These are phyloP conservation scores for Trichosanthes truncata DNA, from an alignment of 306 rosid species.

Conservation along the genomic window DNA sequence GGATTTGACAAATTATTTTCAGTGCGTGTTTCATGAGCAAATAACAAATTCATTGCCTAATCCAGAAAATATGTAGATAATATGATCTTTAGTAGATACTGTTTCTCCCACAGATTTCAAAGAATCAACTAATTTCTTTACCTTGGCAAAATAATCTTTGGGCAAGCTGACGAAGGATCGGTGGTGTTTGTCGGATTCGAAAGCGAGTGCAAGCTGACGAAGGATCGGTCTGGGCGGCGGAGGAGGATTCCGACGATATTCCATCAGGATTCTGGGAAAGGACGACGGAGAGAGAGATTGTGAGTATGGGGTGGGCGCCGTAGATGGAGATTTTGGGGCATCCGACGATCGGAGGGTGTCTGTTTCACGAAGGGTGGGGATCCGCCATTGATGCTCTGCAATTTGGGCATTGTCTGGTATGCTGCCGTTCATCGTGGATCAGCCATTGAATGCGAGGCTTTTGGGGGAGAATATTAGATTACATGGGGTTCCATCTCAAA, in stretches of 20 bases:
- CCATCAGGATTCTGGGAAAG: slow-evolving; percentile 22
- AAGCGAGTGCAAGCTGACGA: slow-evolving; percentile 29
- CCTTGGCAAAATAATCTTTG: too few species aligned
- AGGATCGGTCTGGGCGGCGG: slow-evolving; percentile 18
- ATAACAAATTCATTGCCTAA: too few species aligned
- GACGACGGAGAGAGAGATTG: slow-evolving; percentile 16
- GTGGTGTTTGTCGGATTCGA: slow-evolving; percentile 38
- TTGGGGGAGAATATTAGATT: too few species aligned
- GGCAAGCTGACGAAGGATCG: too few species aligned
- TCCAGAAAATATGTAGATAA: too few species aligned
- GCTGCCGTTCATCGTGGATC: slow-evolving; percentile 29
- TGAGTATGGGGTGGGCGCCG: slow-evolving; percentile 25
- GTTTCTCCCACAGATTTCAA: too few species aligned
- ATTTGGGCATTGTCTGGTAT: slow-evolving; percentile 33
- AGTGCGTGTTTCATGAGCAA: too few species aligned
- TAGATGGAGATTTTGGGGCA: slow-evolving; percentile 30
- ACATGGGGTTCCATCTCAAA: too few species aligned
- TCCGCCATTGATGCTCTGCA: slow-evolving; percentile 29
- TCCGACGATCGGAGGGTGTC: slow-evolving; percentile 29
- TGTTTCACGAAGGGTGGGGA: slow-evolving; percentile 41
- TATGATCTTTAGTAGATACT: too few species aligned
- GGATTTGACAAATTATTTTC: too few species aligned
- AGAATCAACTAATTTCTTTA: too few species aligned
- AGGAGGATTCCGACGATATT: slow-evolving; percentile 1
- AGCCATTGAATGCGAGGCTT: slow-evolving; percentile 31